Percentiles rank a stretch among this genome's conserved stretches.
phyloP scores from a whole-genome alignment of 345 rosid genomes.

The Zanthoxylum bungeanum region DNA sequence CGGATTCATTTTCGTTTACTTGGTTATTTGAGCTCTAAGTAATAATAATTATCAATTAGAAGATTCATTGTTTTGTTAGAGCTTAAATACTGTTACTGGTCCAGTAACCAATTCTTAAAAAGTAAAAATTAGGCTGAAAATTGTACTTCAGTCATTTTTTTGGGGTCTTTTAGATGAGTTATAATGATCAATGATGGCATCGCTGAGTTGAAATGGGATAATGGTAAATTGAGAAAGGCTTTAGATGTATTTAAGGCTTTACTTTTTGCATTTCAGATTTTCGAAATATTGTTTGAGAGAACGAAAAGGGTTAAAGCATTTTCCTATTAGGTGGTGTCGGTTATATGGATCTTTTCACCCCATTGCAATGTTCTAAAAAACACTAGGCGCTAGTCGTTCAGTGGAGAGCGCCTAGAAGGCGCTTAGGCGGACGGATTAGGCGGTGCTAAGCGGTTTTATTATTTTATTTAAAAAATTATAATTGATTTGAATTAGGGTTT shows the following conservation, averaged over 20 bases:
- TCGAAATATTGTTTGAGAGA: neutral
- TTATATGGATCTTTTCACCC: too few species aligned
- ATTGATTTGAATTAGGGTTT: too few species aligned
- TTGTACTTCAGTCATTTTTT: neutral
- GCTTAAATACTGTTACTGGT: neutral
- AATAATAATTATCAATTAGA: neutral
- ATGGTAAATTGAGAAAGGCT: neutral
- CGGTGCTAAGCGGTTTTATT: too few species aligned
- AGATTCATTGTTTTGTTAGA: neutral
- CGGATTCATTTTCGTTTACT: neutral
- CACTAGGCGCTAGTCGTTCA: too few species aligned
- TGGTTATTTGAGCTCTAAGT: neutral
- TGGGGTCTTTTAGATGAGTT: neutral
- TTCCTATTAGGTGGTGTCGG: too few species aligned
- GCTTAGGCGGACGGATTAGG: too few species aligned
- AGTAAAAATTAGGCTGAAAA: neutral
- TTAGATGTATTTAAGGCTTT: neutral
- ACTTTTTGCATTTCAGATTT: neutral
- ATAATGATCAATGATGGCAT: neutral
- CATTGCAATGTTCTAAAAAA: too few species aligned
- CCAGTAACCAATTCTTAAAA: neutral
- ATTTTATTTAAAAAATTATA: too few species aligned
- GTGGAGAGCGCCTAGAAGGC: too few species aligned
- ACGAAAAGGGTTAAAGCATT: too few species aligned
- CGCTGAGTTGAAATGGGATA: neutral